Conservation (phyloP, 306 rosid species). For the Citrullus mucosospermus region DNA sequence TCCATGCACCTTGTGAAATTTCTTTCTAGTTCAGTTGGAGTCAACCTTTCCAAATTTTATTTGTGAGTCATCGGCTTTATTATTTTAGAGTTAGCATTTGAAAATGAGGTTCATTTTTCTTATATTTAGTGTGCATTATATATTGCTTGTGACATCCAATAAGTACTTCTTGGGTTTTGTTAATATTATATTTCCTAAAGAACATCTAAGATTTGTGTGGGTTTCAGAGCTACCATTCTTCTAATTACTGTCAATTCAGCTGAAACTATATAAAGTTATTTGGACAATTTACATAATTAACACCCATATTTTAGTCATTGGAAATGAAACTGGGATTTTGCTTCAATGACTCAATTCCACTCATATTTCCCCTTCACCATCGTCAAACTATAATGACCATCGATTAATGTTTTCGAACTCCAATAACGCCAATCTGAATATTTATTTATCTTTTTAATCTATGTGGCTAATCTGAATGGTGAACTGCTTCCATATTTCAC, state of each 20-base stretch:
- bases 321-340: background rate
- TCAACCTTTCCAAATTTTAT: background rate
- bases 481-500: too few species aligned
- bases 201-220: background rate
- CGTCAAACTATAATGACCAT: too few species aligned
- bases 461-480: background rate
- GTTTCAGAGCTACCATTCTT: background rate
- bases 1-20: constrained; percentile 97
- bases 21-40: constrained; percentile 42
- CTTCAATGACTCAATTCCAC: background rate
- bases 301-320: background rate
- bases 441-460: background rate
- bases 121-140: background rate
- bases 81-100: background rate
- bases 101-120: background rate
- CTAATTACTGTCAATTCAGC: background rate
- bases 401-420: background rate
- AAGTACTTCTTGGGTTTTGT: background rate
- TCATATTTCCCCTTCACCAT: background rate
- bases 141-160: background rate
- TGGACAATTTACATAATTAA: background rate
- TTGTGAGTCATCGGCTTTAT: background rate
- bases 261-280: background rate
- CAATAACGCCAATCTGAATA: too few species aligned
- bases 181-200: background rate